Base-by-base conservation (phyloP, 305 asterid genomes). In the Plantago coronopus region DNA sequence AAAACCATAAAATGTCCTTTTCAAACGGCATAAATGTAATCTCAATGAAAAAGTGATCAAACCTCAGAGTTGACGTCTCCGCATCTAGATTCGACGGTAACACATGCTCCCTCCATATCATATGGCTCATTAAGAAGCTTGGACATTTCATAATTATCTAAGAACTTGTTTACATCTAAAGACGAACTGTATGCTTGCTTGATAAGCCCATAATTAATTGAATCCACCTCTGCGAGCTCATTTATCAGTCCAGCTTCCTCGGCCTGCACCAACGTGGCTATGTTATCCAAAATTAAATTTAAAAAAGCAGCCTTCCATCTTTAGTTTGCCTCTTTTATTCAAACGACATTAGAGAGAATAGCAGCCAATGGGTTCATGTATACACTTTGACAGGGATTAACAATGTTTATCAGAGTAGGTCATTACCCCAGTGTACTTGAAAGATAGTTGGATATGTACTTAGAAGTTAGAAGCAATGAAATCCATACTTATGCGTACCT, bases 231-330 rank as follows among this genome's bases (percentile, higher is more conserved):
- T 4, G 89, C 95, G 14, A 88, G 81, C 71, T 88, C 96, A 25
- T 81, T 88, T 67, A 88, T 88, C 60, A 83, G 86, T 68, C 84
- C 83, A 77, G 90, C 94, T 72, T 88, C 96, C 80, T 86, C 94
- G 4, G 90, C 91, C 94, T 85, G 77, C 79, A 78, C 59, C 49
- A 56, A 62, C 46, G 54, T 27, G n/a, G 57, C 45, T 40, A 62
- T 48, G 15, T 58, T 47, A 40, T 16, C 17, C 11, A 34, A 48
- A 59, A 13, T 2, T 48, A 18, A 67, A 23, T 21, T 17, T n/a
- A n/a, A n/a, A 43, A 38, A 38, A 17, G 12, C 15, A 47, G 17
- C 17, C 56, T 59, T 31, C 13, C 14, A 17, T 55, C 56, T 44
- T 1, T 20, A 60, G 2, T 22, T 21, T 46, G 29, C 15, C 45